Conservation (phyloP, 305 asterid genomes). For the Fraxinus velutina region DNA sequence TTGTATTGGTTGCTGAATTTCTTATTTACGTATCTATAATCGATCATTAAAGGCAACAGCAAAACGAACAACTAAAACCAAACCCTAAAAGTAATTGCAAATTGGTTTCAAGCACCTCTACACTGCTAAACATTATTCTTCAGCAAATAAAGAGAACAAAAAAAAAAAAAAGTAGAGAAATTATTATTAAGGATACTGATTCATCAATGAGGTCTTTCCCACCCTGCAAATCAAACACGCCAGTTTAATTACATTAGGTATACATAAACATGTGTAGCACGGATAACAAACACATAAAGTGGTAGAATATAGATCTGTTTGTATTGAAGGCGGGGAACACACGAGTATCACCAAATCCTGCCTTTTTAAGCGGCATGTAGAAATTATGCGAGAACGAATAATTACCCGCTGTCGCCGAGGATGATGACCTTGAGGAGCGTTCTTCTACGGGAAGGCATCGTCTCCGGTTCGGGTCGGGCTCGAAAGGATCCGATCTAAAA, state of each 20-base stretch:
- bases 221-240: constrained; percentile 52
- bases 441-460: constrained; percentile 88
- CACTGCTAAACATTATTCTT: neutral
- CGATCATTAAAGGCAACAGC: constrained; percentile 39
- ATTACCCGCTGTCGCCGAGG: constrained; percentile 95
- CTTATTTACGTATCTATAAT: constrained; percentile 71
- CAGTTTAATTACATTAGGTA: neutral
- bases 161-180: neutral
- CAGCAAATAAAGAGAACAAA: neutral
- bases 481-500: constrained; percentile 27
- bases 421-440: constrained; percentile 93
- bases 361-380: neutral
- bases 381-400: constrained; percentile 1
- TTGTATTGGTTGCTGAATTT: constrained; percentile 79
- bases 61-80: constrained; percentile 15
- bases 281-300: neutral
- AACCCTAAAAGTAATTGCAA: neutral
- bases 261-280: neutral
- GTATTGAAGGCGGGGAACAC: constrained; percentile 7
- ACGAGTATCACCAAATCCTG: neutral
- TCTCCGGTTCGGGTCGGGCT: constrained; percentile 15
- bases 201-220: constrained; percentile 81
- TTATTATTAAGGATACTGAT: constrained; percentile 55
- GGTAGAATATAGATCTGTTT: constrained; percentile 19
- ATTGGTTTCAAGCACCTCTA: neutral